phyloP scores from a whole-genome alignment of 441 rosid genomes.

The Euphorbia celastroides region DNA sequence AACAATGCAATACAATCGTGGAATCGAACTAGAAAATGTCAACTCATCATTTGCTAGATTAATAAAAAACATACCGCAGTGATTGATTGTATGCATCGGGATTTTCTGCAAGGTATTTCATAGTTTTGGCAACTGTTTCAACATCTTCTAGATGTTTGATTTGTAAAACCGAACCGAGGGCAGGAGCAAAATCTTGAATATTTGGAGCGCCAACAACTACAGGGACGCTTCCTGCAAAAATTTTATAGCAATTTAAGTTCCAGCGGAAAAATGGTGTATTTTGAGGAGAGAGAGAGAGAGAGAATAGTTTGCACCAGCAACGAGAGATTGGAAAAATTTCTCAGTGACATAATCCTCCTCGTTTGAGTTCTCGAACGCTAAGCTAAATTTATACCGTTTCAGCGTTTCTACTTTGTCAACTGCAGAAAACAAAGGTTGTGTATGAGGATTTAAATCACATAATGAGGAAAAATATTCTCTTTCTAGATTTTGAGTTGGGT shows the following conservation, averaged over 20 bases:
- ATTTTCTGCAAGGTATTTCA: conserved; percentile 65
- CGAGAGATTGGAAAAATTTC: conserved; percentile 86
- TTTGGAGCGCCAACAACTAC: conserved; percentile 92
- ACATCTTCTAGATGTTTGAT: conserved; percentile 55
- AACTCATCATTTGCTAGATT: neutral
- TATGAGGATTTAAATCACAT: neutral
- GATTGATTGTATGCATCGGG: conserved; percentile 65
- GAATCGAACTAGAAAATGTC: neutral
- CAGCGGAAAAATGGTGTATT: neutral
- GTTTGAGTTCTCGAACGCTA: conserved; percentile 95
- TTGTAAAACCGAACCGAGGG: conserved; percentile 55
- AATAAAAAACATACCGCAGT: conserved; percentile 60
- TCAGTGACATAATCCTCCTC: conserved; percentile 98
- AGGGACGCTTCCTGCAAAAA: conserved; percentile 65
- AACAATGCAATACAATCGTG: neutral
- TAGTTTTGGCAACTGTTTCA: conserved; percentile 53
- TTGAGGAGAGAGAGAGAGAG: neutral
- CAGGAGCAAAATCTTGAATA: conserved; percentile 81
- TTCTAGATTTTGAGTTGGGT: conserved; percentile 1
- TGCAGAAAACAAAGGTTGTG: conserved; percentile 27
- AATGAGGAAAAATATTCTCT: too few species aligned
- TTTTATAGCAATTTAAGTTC: neutral
- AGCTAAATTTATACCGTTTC: conserved; percentile 76
- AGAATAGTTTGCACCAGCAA: conserved; percentile 72
- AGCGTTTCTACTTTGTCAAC: conserved; percentile 83